Percentiles rank a stretch among this genome's conserved stretches.
These are phyloP conservation scores for Cucumis hystrix DNA, from an alignment of 306 rosid species.

Conservation along the genomic window DNA sequence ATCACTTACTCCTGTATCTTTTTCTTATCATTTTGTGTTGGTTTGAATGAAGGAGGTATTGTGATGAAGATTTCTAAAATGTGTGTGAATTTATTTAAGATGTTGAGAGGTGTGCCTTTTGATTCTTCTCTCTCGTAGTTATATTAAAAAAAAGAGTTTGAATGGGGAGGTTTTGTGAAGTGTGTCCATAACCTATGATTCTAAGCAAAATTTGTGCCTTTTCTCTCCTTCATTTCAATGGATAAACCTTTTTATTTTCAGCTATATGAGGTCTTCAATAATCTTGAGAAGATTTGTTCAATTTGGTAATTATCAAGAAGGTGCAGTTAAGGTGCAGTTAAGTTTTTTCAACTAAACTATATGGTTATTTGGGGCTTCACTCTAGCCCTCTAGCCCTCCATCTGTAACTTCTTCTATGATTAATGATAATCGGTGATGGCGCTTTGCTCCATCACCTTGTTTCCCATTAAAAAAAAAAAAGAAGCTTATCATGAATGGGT, in stretches of 20 bases:
- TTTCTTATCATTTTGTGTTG: neutral
- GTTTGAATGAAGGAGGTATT: neutral
- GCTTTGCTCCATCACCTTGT: too few relatives aligned
- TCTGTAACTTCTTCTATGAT: too few relatives aligned
- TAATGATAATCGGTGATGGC: too few relatives aligned
- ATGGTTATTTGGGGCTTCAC: too few relatives aligned
- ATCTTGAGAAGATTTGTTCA: neutral
- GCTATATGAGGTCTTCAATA: neutral
- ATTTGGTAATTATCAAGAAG: neutral
- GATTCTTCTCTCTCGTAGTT: too few relatives aligned
- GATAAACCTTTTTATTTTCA: neutral
- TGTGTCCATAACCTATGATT: neutral
- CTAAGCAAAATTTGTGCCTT: neutral
- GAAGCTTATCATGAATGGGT: neutral
- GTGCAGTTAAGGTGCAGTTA: too few relatives aligned
- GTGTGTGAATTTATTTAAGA: too few relatives aligned
- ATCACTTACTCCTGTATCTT: neutral
- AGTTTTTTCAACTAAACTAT: too few relatives aligned
- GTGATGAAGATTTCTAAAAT: neutral
- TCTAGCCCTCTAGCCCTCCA: too few relatives aligned
- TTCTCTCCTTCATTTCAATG: neutral
- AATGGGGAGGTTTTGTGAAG: neutral
- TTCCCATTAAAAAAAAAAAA: too few relatives aligned
- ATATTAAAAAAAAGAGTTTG: neutral
- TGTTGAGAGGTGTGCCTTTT: too few relatives aligned